Base-by-base conservation (phyloP, 2,329 filamentous ascomycete species). In the Ophiostoma sp. region DNA sequence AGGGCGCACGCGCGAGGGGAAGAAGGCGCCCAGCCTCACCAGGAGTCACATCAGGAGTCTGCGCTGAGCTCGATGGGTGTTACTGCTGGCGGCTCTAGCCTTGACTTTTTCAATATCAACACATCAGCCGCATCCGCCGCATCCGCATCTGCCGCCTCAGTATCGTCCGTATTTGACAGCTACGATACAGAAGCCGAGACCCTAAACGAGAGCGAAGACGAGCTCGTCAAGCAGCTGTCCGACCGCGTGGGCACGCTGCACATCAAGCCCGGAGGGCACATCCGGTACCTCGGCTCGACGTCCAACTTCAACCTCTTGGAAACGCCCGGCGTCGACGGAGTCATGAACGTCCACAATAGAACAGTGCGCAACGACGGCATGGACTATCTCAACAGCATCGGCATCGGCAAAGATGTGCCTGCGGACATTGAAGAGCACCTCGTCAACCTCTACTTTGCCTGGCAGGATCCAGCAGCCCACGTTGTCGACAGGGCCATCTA, bases 401-500 rank as follows among this genome's bases (percentile, higher is more conserved):
- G 80, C 1, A 76, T 83, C 15, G 78, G 78, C 23, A 79, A 81
- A 72, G 69, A 77, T 4, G 79, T 82, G 20, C 79, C 81, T 41
- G 76, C 77, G 27, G 77, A 76, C 4, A 72, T 83, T 6, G 81
- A 82, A 69, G 77, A 80, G 36, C 82, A 83, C 73, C 77, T 84
- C 1, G 76, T 81, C 6, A 77, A 79, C 44, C 76, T 83, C 0
- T 83, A 80, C 69, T 84, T 84, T 70, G 79, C 80, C 1, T 83
- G 82, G 82, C 81, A 84, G 73, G 82, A 84, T 66, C 78, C 81
- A 6, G 79, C 79, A 60, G 80, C 80, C 65, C 80, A 82, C 65
- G 78, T 82, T 1, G 80, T 83, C 2, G 81, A 83, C 69, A 79
- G 79, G 62, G 77, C 79, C 5, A 75, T 77, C 72, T 77, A 73